Base-by-base conservation (phyloP, 2,329 filamentous ascomycete species). In the Biscogniauxia mediterranea region DNA sequence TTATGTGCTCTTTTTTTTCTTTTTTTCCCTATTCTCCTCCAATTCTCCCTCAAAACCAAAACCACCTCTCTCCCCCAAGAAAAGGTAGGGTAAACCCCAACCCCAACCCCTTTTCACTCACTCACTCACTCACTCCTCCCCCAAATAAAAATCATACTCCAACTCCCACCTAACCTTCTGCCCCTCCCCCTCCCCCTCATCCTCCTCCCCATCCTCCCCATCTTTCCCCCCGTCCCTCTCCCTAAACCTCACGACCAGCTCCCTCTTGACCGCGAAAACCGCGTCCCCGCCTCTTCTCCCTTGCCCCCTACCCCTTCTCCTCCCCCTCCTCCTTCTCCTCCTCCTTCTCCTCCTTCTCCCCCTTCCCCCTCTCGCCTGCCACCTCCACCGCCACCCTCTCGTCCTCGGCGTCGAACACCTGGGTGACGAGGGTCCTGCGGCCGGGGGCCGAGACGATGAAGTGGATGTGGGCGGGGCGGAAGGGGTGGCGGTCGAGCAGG, bases 371-470 rank as follows among this genome's bases (percentile, higher is more conserved):
- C n/a, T n/a, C n/a, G n/a, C n/a, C n/a, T n/a, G n/a, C n/a, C n/a
- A n/a, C n/a, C n/a, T n/a, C 85, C 59, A 84, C 81, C 0, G 82
- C 83, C 61, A 83, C 78, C 67, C 90, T 87, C 64, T 83, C 80
- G 74, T 87, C 86, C 63, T 85, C 80, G 60, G 81, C 78, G 73
- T 92, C 89, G 71, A 92, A 94, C 59, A 95, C 87, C 74, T 95
- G 91, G 1, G 82, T 83, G 0, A 88, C 89, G 54, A 96, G 82
- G 0, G 88, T 80, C 52, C 77, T 66, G 68, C 68, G 71, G 8
- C 75, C 74, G 13, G 64, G 54, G 26, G 72, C 68, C 28, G 68
- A 68, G 60, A 83, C 81, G 72, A 85, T 82, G 66, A 87, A 81
- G 70, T 88, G 85, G 55, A 88, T 82, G 67, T 88, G 85, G 2